Conservation (phyloP, 2,329 filamentous ascomycete genomes). For the Leptodontidium sp. region DNA sequence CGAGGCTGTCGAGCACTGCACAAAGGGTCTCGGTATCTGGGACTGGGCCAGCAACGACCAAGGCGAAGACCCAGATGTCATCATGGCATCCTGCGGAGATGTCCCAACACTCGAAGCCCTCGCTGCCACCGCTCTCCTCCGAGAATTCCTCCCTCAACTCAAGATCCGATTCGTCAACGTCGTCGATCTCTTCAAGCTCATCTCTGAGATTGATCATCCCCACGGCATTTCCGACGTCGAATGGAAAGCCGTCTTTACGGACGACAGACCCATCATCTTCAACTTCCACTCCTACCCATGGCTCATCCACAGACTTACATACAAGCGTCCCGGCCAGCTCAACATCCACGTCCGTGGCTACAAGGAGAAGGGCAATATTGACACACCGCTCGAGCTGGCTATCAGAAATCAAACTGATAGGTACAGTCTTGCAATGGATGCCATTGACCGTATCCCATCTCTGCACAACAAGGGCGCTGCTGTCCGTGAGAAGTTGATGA, state of each 20-base stretch:
- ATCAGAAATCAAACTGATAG: conserved; percentile 81
- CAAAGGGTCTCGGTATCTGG: conserved; percentile 82
- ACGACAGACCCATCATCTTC: conserved; percentile 77
- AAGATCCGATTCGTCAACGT: conserved; percentile 84
- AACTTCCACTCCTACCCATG: conserved; percentile 88
- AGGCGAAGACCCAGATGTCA: conserved; percentile 72
- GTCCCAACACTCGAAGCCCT: conserved; percentile 77
- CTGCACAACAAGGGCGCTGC: conserved; percentile 70
- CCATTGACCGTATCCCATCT: conserved; percentile 71
- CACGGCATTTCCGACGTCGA: conserved; percentile 74
- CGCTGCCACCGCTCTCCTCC: conserved; percentile 76
- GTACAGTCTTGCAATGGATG: conserved; percentile 79
- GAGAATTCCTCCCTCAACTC: conserved; percentile 74
- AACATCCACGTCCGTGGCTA: conserved; percentile 81
- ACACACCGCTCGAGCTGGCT: conserved; percentile 80
- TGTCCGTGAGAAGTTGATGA: conserved; percentile 69
- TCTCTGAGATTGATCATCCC: conserved; percentile 73
- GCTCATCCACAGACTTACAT: conserved; percentile 79
- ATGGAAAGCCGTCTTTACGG: conserved; percentile 75
- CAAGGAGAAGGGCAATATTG: conserved; percentile 85
- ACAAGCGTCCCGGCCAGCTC: conserved; percentile 73
- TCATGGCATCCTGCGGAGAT: conserved; percentile 81
- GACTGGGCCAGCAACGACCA: conserved; percentile 77
- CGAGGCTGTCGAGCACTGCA: conserved; percentile 76
- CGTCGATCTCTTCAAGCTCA: conserved; percentile 83